Conservation (phyloP, 208 protist species). For the Tetramitus jugosus region DNA sequence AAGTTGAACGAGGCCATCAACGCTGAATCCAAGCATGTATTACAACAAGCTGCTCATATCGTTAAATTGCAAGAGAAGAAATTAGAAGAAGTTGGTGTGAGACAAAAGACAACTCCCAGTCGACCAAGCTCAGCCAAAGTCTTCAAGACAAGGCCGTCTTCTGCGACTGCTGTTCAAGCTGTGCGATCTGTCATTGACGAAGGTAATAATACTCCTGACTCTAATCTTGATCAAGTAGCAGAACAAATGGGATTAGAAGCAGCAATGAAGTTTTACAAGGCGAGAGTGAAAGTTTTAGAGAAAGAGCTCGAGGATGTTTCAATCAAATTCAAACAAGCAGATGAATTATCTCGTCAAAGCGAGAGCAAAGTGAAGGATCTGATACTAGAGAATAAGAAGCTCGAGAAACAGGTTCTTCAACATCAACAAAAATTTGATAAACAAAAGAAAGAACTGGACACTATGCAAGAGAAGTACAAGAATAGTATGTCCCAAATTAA, state of each 20-base stretch:
- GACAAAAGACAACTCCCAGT: no score
- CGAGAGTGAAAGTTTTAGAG: neutral
- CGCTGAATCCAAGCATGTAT: neutral
- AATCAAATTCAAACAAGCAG: neutral
- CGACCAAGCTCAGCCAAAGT: no score
- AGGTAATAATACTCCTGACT: no score
- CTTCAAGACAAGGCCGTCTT: no score
- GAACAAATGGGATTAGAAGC: conserved; percentile 13
- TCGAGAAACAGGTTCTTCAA: neutral
- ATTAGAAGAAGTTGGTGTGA: neutral
- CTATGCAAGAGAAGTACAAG: conserved; percentile 5
- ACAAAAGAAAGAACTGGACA: conserved; percentile 8
- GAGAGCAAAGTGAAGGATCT: neutral
- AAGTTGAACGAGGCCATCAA: neutral
- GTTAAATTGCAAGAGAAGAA: conserved; percentile 1
- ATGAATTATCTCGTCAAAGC: neutral
- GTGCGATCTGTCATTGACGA: no score
- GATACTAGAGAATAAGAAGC: neutral
- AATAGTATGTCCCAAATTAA: neutral
- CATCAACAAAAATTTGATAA: neutral
- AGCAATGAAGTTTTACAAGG: conserved; percentile 20
- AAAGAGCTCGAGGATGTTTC: neutral
- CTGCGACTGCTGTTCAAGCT: no score
- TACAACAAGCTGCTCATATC: conserved; percentile 4
- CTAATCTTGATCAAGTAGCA: neutral